Base-by-base conservation (phyloP, 2,329 filamentous ascomycete genomes). In the Cordyceps cicadae region DNA sequence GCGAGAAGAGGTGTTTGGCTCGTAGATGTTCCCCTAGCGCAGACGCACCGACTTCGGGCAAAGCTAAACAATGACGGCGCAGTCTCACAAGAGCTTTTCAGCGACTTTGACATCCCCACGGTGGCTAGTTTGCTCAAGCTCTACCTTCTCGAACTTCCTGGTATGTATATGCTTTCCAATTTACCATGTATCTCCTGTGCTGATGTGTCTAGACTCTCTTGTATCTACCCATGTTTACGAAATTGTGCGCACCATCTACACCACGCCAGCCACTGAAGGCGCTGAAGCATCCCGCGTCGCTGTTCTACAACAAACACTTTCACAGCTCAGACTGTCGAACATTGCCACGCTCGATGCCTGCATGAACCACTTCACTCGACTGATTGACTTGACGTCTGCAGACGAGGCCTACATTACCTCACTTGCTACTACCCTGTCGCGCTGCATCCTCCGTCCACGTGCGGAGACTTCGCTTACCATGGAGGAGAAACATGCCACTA, bases 211-310 rank as follows among this genome's bases (percentile, higher is more conserved):
- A 94, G 94, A 99, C 75, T 97, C 94, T n/a, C 82, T 99, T 64
- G 93, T 99, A 63, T 97, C 94, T 61, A 96, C 92, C 46, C 93
- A 97, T 72, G 92, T 99, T 62, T 99, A 99, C 74, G 95, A 99
- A 77, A 97, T 99, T 70, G 87, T 99, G 71, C 92, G 96, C 76
- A 97, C 92, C 2, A 95, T 99, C 65, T 99, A 99, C 78, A 87
- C 86, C 52, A 92, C 89, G 15, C 87, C 91, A 14, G 81, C 88
- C 52, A 83, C 88, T 48, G 90, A 96, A 61, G 83, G 85, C 17
- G 86, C 87, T 3, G 90, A 96, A 67, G 81, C 86, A 56, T 87
- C 90, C 14, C 89, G 94, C 58, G 83, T 99, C 65, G 88, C 92
- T 59, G 91, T 97, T 63, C 84, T 99, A 39, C 94, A 99, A 74